Evolutionary conservation across 2,329 filamentous ascomycete species (phyloP), one percentile per base, ranked within the genome.

Genomic region (Falciphora oryzae): DNA sequence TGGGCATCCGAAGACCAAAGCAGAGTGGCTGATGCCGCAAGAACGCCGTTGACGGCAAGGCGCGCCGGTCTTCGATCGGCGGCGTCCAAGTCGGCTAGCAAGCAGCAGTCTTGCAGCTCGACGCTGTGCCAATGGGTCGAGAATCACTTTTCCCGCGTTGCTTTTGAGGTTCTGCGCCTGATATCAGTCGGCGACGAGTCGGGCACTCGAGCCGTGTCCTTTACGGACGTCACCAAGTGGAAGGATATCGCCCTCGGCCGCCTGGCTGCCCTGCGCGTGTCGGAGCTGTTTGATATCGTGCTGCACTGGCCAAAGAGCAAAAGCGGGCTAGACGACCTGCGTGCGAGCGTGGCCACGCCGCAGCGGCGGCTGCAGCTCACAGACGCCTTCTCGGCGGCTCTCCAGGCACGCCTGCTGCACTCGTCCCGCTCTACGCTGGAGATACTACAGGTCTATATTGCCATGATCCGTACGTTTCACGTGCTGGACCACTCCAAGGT

Each of bases 271-370:
- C 79, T 90, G 61, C 84, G 91, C 58, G 90, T 89, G 59, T 80
- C 83, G 10, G 87, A 92, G 71, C 79, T 95, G 13, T 94, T 93
- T 70, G 89, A 93, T 71, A 93, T 94, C 71, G 87, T 93, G 59
- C 82, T 90, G 65, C 81, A 84, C 65, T 95, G 91, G 91, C 89
- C 91, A 4, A 76, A 82, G 50, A 92, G 89, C 68, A 81, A 83
- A 64, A 88, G 88, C 2, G 92, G 89, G 1, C 81, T 95, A 3
- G 84, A 91, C 35, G 92, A 95, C 71, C 83, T 94, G 67, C 83
- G 89, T 66, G 84, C 88, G 64, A 87, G 89, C 59, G 84, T 92
- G 35, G 89, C 86, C 14, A 88, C 88, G 1, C 83, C 89, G 3
- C 84, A 87, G 65, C 84, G 87, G 44, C 88, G 92, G 63, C 79